Base-by-base conservation (phyloP, 768 basidiomycete species). In the Podaxis sp. region DNA sequence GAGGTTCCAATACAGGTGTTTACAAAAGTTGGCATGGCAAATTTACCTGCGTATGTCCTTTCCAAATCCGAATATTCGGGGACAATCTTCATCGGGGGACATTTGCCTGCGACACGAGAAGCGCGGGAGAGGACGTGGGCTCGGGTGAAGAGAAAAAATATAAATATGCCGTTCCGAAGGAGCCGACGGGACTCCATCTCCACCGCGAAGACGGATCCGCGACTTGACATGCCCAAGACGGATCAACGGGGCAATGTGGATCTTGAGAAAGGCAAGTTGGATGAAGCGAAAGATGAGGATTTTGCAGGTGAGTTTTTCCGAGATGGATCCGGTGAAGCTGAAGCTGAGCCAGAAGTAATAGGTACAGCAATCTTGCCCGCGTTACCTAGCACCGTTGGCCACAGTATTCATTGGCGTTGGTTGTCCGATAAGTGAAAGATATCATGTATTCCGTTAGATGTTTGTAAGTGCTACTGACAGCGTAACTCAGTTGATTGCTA, bases 11-110 rank as follows among this genome's bases (percentile, higher is more conserved):
- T 38, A 36, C 33, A 33, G 19, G 53, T 54, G 17, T 54, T 36
- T 37, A 54, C 53, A 4, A 54, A 54, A 29, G 53, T 54, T 1
- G 53, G 53, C 33, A 54, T 54, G 53, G 53, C 53, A n/a, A 54
- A 54, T 54, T 2, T 54, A 9, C 53, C 53, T 7, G 53, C 53
- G 11, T 54, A 54, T 54, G 53, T 54, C 7, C 53, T 54, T 29
- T 37, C 53, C 17, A 33, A 22, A 25, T 54, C 53, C 17, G 33
- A 54, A 22, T 7, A 37, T 19, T 54, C 53, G 5, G 53, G 53
- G 25, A 54, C 53, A 8, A 54, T 37, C 36, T 54, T 54, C n/a
- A 29, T 54, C 17, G 53, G 53, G 17, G 53, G 53, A 22, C 33
- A 54, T 17, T 54, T 54, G 33, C 53, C 53, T 3, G 25, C 51